phyloP scores from a whole-genome alignment of 2,329 filamentous ascomycete species.

The Ustulina deusta region DNA sequence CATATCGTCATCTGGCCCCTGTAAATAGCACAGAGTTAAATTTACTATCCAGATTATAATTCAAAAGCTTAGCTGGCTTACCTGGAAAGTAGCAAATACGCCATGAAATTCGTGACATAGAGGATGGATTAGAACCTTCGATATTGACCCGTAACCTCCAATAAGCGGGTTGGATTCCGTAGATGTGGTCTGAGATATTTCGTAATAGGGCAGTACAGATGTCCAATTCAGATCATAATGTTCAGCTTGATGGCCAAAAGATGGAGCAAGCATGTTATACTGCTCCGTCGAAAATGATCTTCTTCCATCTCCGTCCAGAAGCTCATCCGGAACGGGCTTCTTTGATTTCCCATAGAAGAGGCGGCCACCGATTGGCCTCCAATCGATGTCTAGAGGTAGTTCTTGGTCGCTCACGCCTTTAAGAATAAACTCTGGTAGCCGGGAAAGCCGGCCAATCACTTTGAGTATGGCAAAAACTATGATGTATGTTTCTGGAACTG shows the following conservation, averaged over 20 bases:
- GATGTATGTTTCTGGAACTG: neutral
- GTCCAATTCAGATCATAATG: neutral
- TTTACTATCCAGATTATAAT: too few relatives aligned
- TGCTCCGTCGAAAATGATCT: neutral
- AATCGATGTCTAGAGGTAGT: neutral
- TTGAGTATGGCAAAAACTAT: conserved; percentile 17
- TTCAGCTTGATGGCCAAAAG: neutral
- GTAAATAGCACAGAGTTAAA: neutral
- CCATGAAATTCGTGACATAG: conserved; percentile 12
- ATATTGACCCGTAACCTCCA: neutral
- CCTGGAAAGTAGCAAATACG: neutral
- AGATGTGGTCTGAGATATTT: neutral
- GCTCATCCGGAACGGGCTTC: neutral
- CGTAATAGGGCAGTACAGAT: neutral
- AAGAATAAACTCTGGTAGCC: neutral
- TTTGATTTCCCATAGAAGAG: neutral
- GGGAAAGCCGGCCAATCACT: neutral
- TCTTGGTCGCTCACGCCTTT: neutral
- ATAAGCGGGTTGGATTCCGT: neutral
- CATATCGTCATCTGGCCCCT: neutral
- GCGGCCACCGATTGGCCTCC: rapidly evolving
- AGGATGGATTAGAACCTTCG: conserved; percentile 23
- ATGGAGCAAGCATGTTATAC: neutral
- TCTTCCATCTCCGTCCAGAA: neutral
- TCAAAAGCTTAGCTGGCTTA: neutral